These are phyloP conservation scores for Mycena rebaudengoi DNA, from an alignment of 768 basidiomycete genomes.

Conservation along the genomic window DNA sequence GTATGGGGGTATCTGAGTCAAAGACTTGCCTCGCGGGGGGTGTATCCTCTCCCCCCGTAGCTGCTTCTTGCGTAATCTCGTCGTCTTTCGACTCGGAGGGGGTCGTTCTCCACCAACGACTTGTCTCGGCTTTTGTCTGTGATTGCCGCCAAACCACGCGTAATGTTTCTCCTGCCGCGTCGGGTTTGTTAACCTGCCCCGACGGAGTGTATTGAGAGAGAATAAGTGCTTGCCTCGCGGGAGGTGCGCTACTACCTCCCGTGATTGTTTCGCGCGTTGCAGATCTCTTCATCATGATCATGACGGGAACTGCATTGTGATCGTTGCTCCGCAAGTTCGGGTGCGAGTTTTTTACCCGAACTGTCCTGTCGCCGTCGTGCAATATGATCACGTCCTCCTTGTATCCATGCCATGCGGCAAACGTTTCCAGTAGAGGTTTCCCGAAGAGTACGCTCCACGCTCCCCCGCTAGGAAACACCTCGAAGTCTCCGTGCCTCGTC, in stretches of 20 bases:
- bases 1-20: too few relatives aligned
- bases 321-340: background rate
- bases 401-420: constrained; percentile 24
- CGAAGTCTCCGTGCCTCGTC: constrained; percentile 6
- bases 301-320: background rate
- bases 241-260: constrained; percentile 15
- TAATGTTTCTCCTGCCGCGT: background rate
- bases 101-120: background rate
- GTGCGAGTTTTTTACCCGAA: background rate
- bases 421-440: constrained; percentile 24
- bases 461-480: constrained; percentile 28
- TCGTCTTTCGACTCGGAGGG: background rate
- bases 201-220: background rate
- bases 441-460: constrained; percentile 24
- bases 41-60: background rate
- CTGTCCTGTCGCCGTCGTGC: background rate
- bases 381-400: constrained; percentile 7
- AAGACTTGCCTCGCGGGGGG: constrained; percentile 12
- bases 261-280: constrained; percentile 7
- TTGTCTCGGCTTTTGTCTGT: background rate
- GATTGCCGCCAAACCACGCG: background rate
- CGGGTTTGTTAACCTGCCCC: constrained; percentile 4
- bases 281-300: background rate
- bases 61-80: background rate
- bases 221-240: constrained; percentile 14